A percentile compares a stretch with the other conserved stretches of the same genome.
Conservation (phyloP, 768 basidiomycete genomes). For the Panaeolus papilionaceus region DNA sequence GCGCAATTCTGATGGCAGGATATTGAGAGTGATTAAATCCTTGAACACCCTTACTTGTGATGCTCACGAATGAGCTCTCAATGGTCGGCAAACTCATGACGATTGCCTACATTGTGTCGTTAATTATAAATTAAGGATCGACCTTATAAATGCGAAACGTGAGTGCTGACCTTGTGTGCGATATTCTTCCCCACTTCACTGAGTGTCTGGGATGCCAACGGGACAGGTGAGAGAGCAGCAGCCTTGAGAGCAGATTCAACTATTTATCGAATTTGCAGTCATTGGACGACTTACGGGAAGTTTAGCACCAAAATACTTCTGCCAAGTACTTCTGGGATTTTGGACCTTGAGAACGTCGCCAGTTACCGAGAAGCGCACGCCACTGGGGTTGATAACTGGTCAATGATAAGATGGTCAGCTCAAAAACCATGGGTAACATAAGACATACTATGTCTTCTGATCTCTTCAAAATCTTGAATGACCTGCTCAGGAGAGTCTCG, state of each 20-base stretch:
- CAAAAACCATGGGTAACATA: neutral
- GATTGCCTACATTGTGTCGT: conserved; percentile 58
- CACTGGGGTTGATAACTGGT: conserved; percentile 82
- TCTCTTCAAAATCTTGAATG: conserved; percentile 74
- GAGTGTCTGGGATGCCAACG: conserved; percentile 69
- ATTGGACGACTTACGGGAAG: conserved; percentile 55
- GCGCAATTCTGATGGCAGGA: conserved; percentile 83
- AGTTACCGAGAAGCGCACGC: conserved; percentile 88
- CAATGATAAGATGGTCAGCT: neutral
- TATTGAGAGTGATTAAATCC: conserved; percentile 86
- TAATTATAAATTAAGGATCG: conserved; percentile 11
- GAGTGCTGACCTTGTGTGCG: conserved; percentile 60
- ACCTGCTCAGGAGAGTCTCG: conserved; percentile 77
- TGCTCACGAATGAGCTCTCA: conserved; percentile 87
- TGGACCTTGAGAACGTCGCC: conserved; percentile 79
- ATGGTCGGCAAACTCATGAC: conserved; percentile 92
- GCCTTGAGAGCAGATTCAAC: conserved; percentile 38
- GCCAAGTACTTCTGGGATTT: conserved; percentile 78
- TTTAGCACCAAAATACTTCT: conserved; percentile 65
- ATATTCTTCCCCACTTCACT: conserved; percentile 79
- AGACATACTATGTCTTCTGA: conserved; percentile 69
- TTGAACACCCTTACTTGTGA: conserved; percentile 78
- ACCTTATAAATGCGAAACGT: neutral
- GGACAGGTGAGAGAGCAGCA: conserved; percentile 67
- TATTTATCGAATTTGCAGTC: neutral